These are phyloP conservation scores for Pseudisothecium myosuroides DNA, from an alignment of 225 moss, liverwort and hornwort species.

Conservation along the genomic window DNA sequence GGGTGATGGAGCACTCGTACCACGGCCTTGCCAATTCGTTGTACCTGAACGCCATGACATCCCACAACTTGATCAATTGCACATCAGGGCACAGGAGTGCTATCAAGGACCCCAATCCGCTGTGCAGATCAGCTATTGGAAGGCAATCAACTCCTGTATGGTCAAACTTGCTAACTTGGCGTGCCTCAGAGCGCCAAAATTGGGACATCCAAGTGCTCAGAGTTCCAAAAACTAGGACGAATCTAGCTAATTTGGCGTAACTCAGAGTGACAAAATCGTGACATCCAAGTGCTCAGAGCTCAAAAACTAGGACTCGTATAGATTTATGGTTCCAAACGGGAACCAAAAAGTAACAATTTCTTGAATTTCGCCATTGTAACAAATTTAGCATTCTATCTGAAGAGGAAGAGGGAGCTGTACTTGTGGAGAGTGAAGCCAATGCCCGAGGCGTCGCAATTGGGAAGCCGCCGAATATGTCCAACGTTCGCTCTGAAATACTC, in stretches of 20 bases:
- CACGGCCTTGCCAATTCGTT: constrained; percentile 42
- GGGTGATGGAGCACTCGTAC: constrained; percentile 59
- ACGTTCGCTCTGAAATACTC: constrained; percentile 34
- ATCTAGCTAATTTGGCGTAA: no score
- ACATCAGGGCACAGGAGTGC: no score
- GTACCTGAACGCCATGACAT: constrained; percentile 8
- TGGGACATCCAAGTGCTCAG: background rate
- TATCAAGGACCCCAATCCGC: no score
- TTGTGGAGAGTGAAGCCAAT: constrained; percentile 59
- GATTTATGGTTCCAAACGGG: background rate
- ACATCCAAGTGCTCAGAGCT: background rate
- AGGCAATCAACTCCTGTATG: background rate
- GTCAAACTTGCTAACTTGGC: background rate
- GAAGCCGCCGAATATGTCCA: background rate
- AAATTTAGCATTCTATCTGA: no score
- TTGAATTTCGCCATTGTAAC: no score
- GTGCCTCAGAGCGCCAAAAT: background rate
- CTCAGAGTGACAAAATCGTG: background rate
- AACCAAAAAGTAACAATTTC: background rate
- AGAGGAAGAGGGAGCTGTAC: background rate
- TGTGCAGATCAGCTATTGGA: background rate
- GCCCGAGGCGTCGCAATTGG: constrained; percentile 59
- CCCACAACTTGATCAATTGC: background rate
- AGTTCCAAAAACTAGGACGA: no score
- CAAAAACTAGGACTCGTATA: no score